phyloP scores from a whole-genome alignment of 2,329 filamentous ascomycete genomes.

The Paraphaeosphaeria sporulosa region DNA sequence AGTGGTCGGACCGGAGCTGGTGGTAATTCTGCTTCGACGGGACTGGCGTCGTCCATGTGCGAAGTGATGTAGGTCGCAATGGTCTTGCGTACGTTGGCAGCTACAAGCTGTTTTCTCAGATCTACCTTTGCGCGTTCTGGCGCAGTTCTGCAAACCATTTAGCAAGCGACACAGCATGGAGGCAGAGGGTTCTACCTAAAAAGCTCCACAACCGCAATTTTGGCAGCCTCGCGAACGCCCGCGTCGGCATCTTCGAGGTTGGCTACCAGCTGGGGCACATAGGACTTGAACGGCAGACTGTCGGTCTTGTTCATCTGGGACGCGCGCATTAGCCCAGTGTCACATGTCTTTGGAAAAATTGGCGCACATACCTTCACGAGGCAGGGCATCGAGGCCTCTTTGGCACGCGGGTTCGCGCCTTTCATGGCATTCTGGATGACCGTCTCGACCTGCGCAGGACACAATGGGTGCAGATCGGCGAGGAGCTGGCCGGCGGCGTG shows the following conservation, averaged over 20 bases:
- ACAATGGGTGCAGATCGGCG: slow-evolving; percentile 76
- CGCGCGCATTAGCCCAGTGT: slow-evolving; percentile 23
- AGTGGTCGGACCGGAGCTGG: slow-evolving; percentile 36
- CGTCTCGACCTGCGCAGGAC: slow-evolving; percentile 77
- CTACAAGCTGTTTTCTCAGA: slow-evolving; percentile 83
- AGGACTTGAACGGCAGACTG: slow-evolving; percentile 79
- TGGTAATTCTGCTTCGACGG: slow-evolving; percentile 35
- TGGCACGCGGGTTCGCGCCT: slow-evolving; percentile 82
- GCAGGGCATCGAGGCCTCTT: slow-evolving; percentile 87
- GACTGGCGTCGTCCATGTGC: slow-evolving; percentile 73
- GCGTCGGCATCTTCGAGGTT: slow-evolving; percentile 90
- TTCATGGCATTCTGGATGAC: slow-evolving; percentile 78
- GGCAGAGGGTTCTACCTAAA: slow-evolving; percentile 68
- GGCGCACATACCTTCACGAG: slow-evolving; percentile 68
- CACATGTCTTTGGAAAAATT: slow-evolving; percentile 5
- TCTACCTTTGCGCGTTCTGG: slow-evolving; percentile 86
- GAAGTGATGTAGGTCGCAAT: slow-evolving; percentile 84
- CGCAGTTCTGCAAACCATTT: slow-evolving; percentile 65
- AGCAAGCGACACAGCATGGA: slow-evolving; percentile 19
- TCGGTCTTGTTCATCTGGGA: slow-evolving; percentile 80
- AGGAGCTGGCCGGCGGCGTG: slow-evolving; percentile 77
- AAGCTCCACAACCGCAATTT: slow-evolving; percentile 82
- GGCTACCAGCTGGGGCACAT: slow-evolving; percentile 83
- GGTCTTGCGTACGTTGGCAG: slow-evolving; percentile 83
- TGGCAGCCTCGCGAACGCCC: slow-evolving; percentile 84